These are phyloP conservation scores for Alternaria sp. DNA, from an alignment of 2,329 filamentous ascomycete species.

Conservation along the genomic window DNA sequence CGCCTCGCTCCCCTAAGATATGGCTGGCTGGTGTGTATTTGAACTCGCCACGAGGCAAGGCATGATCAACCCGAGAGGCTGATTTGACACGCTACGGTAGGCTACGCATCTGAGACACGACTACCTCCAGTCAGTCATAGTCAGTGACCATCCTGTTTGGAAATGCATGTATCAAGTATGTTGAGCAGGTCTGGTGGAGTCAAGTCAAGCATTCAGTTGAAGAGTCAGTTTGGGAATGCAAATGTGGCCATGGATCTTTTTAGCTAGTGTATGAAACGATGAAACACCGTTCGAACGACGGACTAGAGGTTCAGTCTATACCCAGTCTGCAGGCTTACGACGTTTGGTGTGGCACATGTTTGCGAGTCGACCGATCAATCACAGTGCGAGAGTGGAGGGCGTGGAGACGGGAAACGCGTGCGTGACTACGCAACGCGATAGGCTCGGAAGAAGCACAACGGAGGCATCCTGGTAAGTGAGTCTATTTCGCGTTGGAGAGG, in stretches of 20 bases:
- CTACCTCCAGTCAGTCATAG: conserved; percentile 3
- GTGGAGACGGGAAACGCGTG: conserved; percentile 26
- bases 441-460: conserved; percentile 19
- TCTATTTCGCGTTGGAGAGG: conserved; percentile 5
- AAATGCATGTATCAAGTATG: conserved; percentile 9
- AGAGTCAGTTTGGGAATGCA: background rate
- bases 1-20: background rate
- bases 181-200: conserved; percentile 1
- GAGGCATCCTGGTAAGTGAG: conserved; percentile 23
- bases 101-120: conserved; percentile 29
- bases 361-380: conserved; percentile 33
- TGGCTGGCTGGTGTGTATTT: conserved; percentile 10
- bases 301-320: conserved; percentile 6
- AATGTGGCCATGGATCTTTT: conserved; percentile 1
- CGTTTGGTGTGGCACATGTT: conserved; percentile 29
- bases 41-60: conserved; percentile 31
- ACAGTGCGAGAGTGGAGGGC: conserved; percentile 19
- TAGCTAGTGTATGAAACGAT: conserved; percentile 8
- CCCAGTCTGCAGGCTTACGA: conserved; percentile 4
- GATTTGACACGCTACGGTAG: conserved; percentile 20
- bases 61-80: conserved; percentile 23
- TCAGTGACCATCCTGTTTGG: conserved; percentile 1
- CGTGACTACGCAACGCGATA: conserved; percentile 41
- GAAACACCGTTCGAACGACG: conserved; percentile 5
- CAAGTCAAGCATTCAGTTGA: background rate